Conservation (phyloP, 2,329 filamentous ascomycete species). For the Scopulariopsis brevicaulis region DNA sequence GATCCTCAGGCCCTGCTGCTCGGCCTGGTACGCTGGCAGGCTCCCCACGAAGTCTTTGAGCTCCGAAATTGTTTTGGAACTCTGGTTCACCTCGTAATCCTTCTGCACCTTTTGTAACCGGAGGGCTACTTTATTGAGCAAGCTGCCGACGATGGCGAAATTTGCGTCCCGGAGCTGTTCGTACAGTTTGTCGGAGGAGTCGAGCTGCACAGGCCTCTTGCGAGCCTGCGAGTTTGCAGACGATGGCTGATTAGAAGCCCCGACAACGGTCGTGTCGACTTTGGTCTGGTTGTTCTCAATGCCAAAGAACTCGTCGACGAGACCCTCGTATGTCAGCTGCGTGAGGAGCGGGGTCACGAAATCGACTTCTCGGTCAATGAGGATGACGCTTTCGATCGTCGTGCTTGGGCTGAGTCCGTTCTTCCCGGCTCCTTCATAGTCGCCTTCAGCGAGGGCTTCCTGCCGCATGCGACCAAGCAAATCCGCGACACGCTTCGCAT, state of each 20-base stretch:
- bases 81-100: slow-evolving; percentile 86
- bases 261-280: slow-evolving; percentile 81
- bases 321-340: slow-evolving; percentile 90
- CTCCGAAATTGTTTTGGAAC: slow-evolving; percentile 78
- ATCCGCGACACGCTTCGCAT: slow-evolving; percentile 80
- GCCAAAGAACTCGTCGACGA: slow-evolving; percentile 87
- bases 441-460: slow-evolving; percentile 72
- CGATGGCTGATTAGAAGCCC: slow-evolving; percentile 53
- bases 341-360: slow-evolving; percentile 86
- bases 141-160: slow-evolving; percentile 82
- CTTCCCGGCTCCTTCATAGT: slow-evolving; percentile 47
- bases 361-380: slow-evolving; percentile 92
- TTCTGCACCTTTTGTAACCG: slow-evolving; percentile 70
- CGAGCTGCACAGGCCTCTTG: slow-evolving; percentile 81
- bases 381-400: slow-evolving; percentile 79
- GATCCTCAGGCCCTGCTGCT: slow-evolving; percentile 84
- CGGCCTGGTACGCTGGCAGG: slow-evolving; percentile 81
- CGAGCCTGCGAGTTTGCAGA: slow-evolving; percentile 47
- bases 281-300: slow-evolving; percentile 91
- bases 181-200: slow-evolving; percentile 82
- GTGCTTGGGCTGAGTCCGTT: slow-evolving; percentile 74
- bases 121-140: slow-evolving; percentile 83
- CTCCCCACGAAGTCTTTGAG: slow-evolving; percentile 93
- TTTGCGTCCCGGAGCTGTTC: slow-evolving; percentile 82
- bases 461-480: slow-evolving; percentile 84